phyloP scores from a whole-genome alignment of 768 basidiomycete genomes.

The Kwoniella sp. region DNA sequence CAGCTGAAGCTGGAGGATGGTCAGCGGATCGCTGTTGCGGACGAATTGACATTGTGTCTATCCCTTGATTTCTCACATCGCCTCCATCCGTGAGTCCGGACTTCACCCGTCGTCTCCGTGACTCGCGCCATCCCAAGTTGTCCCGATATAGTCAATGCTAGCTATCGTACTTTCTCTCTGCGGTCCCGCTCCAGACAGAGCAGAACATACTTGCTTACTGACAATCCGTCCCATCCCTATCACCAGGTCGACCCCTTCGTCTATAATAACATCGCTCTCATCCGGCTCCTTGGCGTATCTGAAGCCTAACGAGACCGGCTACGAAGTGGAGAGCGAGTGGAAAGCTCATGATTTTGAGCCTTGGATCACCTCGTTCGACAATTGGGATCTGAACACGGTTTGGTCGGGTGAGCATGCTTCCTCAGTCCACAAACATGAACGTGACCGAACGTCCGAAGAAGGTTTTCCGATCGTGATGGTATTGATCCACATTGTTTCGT shows the following conservation, averaged over 20 bases:
- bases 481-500: too few relatives aligned
- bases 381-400: constrained; percentile 75
- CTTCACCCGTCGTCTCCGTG: too few relatives aligned
- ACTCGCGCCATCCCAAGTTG: too few relatives aligned
- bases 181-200: too few relatives aligned
- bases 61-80: constrained; percentile 93
- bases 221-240: background rate
- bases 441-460: too few relatives aligned
- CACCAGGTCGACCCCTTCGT: constrained; percentile 16
- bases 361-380: constrained; percentile 90
- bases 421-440: too few relatives aligned
- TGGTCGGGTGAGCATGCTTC: constrained; percentile 84
- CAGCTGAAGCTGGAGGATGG: constrained; percentile 39
- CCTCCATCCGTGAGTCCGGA: constrained; percentile 40
- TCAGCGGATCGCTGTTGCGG: constrained; percentile 54
- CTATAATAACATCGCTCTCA: constrained; percentile 77
- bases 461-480: too few relatives aligned
- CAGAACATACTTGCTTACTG: too few relatives aligned
- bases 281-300: constrained; percentile 72
- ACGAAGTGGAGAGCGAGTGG: constrained; percentile 64
- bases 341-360: constrained; percentile 89
- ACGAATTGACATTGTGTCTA: constrained; percentile 71
- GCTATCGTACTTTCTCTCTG: too few relatives aligned
- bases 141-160: too few relatives aligned
- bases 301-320: constrained; percentile 56